Evolutionary conservation across 1,139 yeast genomes (phyloP).

Genomic region (Debaryomyces psychrophilus): DNA sequence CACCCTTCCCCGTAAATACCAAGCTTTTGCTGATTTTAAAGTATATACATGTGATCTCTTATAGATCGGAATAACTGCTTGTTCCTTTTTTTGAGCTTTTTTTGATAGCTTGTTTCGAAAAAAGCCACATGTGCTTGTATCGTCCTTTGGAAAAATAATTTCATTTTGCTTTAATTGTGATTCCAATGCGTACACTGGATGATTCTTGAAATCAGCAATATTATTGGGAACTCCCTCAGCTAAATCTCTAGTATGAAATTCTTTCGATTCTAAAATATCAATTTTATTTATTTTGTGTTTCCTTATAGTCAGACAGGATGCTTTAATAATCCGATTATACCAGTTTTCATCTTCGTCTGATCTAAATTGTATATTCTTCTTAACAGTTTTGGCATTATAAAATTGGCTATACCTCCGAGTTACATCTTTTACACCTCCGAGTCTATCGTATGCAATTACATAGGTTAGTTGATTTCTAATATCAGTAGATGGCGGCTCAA

Average conservation of each 20-base stretch:
- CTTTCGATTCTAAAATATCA: constrained; percentile 73
- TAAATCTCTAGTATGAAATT: constrained; percentile 65
- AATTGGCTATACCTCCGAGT: constrained; percentile 78
- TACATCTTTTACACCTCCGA: constrained; percentile 73
- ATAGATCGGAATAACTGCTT: constrained; percentile 58
- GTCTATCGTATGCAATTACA: constrained; percentile 73
- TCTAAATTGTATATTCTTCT: constrained; percentile 64
- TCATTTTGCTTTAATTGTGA: constrained; percentile 73
- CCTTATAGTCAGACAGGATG: constrained; percentile 25
- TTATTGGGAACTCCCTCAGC: constrained; percentile 89
- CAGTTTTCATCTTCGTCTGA: constrained; percentile 62
- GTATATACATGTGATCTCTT: constrained; percentile 64
- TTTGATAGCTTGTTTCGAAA: constrained; percentile 40
- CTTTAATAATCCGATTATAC: constrained; percentile 54
- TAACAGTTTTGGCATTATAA: constrained; percentile 74
- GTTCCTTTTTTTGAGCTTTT: constrained; percentile 31
- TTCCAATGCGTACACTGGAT: constrained; percentile 85
- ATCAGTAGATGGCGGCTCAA: constrained; percentile 78
- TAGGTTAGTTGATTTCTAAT: constrained; percentile 65
- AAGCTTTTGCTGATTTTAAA: constrained; percentile 75
- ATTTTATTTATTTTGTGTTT: constrained; percentile 42
- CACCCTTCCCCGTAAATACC: constrained; percentile 84
- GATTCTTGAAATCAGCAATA: constrained; percentile 80
- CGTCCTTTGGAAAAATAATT: constrained; percentile 66
- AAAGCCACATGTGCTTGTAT: constrained; percentile 64